Evolutionary conservation across 1,139 yeast species (phyloP).

Genomic region (Pneumocystis wakefieldiae): DNA sequence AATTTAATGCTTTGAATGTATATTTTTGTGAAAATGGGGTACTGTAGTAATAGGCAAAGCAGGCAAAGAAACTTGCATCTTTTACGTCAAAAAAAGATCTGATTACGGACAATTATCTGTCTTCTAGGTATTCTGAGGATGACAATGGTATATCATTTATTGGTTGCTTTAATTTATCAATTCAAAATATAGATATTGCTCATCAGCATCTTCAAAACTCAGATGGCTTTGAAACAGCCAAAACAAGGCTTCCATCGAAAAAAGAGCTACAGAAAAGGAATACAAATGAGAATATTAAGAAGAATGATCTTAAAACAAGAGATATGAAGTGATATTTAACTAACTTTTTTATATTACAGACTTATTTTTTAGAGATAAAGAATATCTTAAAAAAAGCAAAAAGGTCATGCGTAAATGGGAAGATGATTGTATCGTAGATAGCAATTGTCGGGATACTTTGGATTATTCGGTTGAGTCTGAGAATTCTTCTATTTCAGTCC

Average conservation of each 20-base stretch:
- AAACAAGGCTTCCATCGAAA: not conserved
- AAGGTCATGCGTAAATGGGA: constrained; percentile 31
- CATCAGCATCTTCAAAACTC: not conserved
- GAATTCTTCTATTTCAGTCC: constrained; percentile 21
- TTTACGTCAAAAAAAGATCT: constrained; percentile 2
- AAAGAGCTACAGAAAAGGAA: not conserved
- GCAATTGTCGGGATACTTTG: constrained; percentile 21
- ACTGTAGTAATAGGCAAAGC: not conserved
- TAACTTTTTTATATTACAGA: not conserved
- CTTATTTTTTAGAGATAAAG: not conserved
- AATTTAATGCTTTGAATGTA: constrained; percentile 14
- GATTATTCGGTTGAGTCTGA: constrained; percentile 24
- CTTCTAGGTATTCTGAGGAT: not conserved
- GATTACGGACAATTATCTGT: not conserved
- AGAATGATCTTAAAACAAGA: not conserved
- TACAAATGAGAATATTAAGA: not conserved
- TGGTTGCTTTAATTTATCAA: not conserved
- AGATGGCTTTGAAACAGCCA: not conserved
- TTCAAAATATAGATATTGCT: not conserved
- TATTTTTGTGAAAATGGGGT: not conserved
- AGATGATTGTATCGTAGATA: constrained; percentile 30
- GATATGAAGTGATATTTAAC: not conserved
- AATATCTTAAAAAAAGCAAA: constrained; percentile 1
- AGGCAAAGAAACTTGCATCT: constrained; percentile 11
- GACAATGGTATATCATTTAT: constrained; percentile 7